Evolutionary conservation across 202 grass and related monocot species (phyloP), one percentile per base, ranked within the genome.

Genomic region (Zoysia matrella): DNA sequence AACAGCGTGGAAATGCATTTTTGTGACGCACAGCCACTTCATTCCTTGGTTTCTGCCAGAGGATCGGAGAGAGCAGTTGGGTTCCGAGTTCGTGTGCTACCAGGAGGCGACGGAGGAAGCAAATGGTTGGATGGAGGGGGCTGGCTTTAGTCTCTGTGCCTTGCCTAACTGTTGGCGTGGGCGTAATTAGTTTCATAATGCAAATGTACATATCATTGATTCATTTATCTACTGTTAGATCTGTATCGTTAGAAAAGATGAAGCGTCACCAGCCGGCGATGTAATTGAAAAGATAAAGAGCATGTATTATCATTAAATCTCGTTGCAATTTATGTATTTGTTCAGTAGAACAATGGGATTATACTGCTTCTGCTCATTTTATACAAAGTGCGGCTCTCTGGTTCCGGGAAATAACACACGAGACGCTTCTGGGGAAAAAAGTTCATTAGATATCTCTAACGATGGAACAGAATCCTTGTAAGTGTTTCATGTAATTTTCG

Each of bases 11-110:
- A 82, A 78, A 82, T 86, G 63, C 61, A 6, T 6, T 90, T 82
- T 73, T 89, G 83, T 74, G 57, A 72, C 82, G 43, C 80, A 76
- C 69, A 80, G 10, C 1, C 56, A 58, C 78, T 90, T 83, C 83
- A 78, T 90, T 94, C 83, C 71, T 86, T 86, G 47, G 74, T 81
- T 86, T 76, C 60, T 65, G 79, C 78, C 67, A 73, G 47, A 71
- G 52, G 70, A 48, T 36, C 30, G 30, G 30, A 36, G 43, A 69
- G 44, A 48, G 42, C 22, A 51, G 50, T 64, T 48, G 56, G 60
- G 6, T 81, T 61, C 52, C 15, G 62, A 62, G 71, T 50, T 76
- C 78, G 11, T 67, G 61, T 52, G 44, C 49, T 36, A 36, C 30
- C 50, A 11, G 61, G 36, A 60, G 45, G 76, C 15, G 57, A 45